These are phyloP conservation scores for Erodium maritimum DNA, from an alignment of 345 rosid genomes.

Conservation along the genomic window DNA sequence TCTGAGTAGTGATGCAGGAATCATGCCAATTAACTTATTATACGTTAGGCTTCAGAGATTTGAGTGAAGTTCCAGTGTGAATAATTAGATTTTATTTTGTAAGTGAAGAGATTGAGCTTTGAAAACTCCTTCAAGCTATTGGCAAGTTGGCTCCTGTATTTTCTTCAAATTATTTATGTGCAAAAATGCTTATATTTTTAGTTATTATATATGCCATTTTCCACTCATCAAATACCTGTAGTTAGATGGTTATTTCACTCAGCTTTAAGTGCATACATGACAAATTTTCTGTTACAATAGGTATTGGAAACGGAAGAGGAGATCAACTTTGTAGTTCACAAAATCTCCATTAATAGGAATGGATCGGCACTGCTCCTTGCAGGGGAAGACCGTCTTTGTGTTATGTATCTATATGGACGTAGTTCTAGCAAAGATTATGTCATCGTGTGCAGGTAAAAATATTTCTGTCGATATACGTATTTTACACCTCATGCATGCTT, in stretches of 20 bases:
- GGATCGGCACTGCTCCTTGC: conserved; percentile 67
- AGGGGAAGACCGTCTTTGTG: conserved; percentile 54
- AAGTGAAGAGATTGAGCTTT: too few relatives aligned
- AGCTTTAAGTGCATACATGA: background rate
- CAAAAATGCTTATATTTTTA: too few relatives aligned
- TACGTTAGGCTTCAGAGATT: too few relatives aligned
- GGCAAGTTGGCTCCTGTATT: too few relatives aligned
- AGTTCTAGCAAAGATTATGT: conserved; percentile 36
- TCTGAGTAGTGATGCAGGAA: too few relatives aligned
- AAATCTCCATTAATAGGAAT: conserved; percentile 64
- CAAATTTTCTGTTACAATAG: conserved; percentile 16
- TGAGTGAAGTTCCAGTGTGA: too few relatives aligned
- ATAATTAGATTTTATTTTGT: too few relatives aligned
- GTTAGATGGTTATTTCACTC: background rate
- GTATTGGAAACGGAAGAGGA: conserved; percentile 52
- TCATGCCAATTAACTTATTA: too few relatives aligned
- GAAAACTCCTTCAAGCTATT: too few relatives aligned
- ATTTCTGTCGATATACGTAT: background rate
- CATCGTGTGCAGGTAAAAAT: conserved; percentile 62
- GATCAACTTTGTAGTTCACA: conserved; percentile 41
- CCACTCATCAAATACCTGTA: too few relatives aligned
- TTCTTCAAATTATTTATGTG: too few relatives aligned
- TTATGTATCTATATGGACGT: conserved; percentile 72
- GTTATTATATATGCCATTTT: too few relatives aligned
- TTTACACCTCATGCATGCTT: background rate